Evolutionary conservation across 306 rosid species (phyloP), one percentile per base, ranked within the genome.

Genomic region (Pterocarpus macrocarpus): DNA sequence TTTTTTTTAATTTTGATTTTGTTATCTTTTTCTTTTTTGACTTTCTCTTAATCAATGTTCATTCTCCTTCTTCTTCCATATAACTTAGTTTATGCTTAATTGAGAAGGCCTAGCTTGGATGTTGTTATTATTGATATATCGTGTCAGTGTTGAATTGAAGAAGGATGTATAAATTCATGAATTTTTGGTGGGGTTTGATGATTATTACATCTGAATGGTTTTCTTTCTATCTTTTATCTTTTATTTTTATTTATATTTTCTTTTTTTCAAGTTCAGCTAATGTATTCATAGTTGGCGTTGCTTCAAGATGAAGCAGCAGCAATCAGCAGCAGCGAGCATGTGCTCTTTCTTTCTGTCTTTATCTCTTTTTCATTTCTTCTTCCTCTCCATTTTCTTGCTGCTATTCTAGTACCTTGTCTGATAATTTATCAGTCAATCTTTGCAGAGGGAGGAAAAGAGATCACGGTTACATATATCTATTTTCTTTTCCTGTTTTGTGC

Each of bases 151-250:
- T 63, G 85, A 88, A 82, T 76, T 85, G 91, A 82, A 86, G 91
- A 90, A 84, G 72, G 79, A 80, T 88, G 94, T 89, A 86, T 84
- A 90, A 88, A 89, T 80, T 79, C 75, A 72, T 81, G 89, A 80
- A 80, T 66, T 86, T 74, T 83, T 64, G 61, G 82, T 83, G 79
- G 81, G 44, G 55, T 86, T 84, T 77, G 52, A 74, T 78, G 64
- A 76, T 79, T 55, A 15, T 59, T 30, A 7, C 17, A 35, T 82
- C 17, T 58, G 53, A 14, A 73, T 69, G 11, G 16, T 70, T 73
- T 45, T 38, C n/a, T 58, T 50, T 79, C 45, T 55, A 4, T 52
- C 2, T 52, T 44, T 4, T 52, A 52, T 52, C 5, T 15, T 55
- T 53, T 53, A 0, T 53, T 53, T 53, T 53, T 53, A 14, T n/a